These are phyloP conservation scores for Colletotrichum gloeosporioides DNA, from an alignment of 2,329 filamentous ascomycete species.

Conservation along the genomic window DNA sequence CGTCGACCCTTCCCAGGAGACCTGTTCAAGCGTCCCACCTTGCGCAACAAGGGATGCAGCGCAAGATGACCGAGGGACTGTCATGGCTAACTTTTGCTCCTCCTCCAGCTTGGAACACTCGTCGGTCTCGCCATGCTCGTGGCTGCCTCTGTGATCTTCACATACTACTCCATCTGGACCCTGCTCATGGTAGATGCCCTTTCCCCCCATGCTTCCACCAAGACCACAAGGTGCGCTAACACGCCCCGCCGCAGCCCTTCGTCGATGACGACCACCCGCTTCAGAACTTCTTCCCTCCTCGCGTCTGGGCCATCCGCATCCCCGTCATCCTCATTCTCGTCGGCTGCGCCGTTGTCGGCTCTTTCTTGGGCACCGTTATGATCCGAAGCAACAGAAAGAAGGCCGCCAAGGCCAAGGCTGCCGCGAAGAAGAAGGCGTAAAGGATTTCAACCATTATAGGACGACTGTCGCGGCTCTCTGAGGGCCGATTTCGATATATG, in stretches of 20 bases:
- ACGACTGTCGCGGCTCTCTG: not conserved
- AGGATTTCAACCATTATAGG: not conserved
- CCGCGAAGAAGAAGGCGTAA: conserved; percentile 84
- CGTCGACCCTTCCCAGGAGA: not conserved
- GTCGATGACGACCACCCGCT: conserved; percentile 94
- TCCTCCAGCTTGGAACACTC: conserved; percentile 83
- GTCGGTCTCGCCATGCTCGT: conserved; percentile 72
- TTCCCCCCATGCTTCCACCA: not conserved
- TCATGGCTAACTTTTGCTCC: conserved; percentile 1
- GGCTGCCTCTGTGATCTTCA: conserved; percentile 67
- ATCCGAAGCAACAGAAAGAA: conserved; percentile 99
- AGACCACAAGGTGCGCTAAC: not conserved
- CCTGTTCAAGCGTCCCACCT: not conserved
- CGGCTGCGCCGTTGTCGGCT: conserved; percentile 91
- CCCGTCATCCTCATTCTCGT: conserved; percentile 95
- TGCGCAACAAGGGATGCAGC: conserved; percentile 4
- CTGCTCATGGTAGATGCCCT: conserved; percentile 80
- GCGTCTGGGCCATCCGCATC: conserved; percentile 98
- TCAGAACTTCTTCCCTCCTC: conserved; percentile 93
- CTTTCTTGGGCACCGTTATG: conserved; percentile 97
- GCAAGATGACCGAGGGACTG: not conserved
- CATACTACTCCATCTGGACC: conserved; percentile 98
- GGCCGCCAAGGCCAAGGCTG: conserved; percentile 88
- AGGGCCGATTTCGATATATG: not conserved
- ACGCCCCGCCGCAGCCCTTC: conserved; percentile 73